phyloP scores from a whole-genome alignment of 2,329 filamentous ascomycete genomes.

The Colletotrichum sp. region DNA sequence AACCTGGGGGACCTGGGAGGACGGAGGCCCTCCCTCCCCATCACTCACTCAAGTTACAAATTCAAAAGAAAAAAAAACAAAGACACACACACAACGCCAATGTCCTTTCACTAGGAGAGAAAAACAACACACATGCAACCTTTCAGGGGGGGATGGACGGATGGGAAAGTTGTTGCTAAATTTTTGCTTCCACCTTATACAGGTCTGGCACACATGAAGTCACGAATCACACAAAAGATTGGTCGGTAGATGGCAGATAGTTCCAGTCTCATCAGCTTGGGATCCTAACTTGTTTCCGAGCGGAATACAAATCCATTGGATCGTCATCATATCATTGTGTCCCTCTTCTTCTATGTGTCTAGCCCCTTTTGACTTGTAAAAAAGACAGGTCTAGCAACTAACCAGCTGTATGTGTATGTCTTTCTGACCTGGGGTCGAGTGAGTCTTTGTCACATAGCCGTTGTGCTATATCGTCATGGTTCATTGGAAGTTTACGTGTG shows the following conservation, averaged over 20 bases:
- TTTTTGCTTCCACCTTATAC: background rate
- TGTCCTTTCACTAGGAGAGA: background rate
- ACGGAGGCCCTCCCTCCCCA: background rate
- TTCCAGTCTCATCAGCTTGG: background rate
- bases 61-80: background rate
- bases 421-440: background rate
- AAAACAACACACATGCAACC: background rate
- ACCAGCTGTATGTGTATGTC: background rate
- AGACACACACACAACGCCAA: background rate
- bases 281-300: background rate
- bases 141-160: background rate
- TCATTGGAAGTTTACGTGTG: background rate
- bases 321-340: background rate
- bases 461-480: background rate
- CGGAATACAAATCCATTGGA: background rate
- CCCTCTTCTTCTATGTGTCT: background rate
- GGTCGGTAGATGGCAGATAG: constrained; percentile 4
- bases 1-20: background rate
- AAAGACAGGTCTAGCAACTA: background rate
- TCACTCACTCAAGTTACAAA: background rate
- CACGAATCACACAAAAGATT: constrained; percentile 2
- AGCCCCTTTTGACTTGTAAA: background rate
- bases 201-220: constrained; percentile 12
- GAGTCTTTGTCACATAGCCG: background rate
- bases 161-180: background rate